Percentiles rank a stretch among this genome's conserved stretches.
phyloP scores from a whole-genome alignment of 768 basidiomycete species.

The Baorangia bicolor region DNA sequence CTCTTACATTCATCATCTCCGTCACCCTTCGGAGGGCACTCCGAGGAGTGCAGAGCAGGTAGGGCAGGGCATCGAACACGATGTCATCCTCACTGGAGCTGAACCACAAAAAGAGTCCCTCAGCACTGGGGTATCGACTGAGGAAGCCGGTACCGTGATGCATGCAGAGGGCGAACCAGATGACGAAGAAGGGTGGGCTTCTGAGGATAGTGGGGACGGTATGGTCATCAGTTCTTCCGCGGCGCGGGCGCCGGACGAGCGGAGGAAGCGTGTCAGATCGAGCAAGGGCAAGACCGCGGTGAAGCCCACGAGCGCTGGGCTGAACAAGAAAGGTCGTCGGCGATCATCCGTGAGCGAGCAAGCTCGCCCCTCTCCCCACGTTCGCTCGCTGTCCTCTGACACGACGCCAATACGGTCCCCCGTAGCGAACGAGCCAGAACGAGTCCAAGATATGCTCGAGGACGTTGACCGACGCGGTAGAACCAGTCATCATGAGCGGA shows the following conservation, averaged over 20 bases:
- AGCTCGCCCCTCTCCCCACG: not conserved
- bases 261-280: slow-evolving; percentile 28
- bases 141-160: slow-evolving; percentile 1
- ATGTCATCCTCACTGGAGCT: slow-evolving; percentile 15
- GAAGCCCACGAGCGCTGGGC: not conserved
- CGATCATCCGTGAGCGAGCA: slow-evolving; percentile 17
- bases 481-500: slow-evolving; percentile 15
- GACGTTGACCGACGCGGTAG: slow-evolving; percentile 24
- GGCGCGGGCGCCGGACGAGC: slow-evolving; percentile 5
- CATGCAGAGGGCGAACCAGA: slow-evolving; percentile 26
- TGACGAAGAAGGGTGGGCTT: slow-evolving; percentile 65
- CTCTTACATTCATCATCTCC: slow-evolving; percentile 13
- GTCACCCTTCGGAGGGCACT: slow-evolving; percentile 15
- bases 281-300: slow-evolving; percentile 16
- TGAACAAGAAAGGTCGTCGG: slow-evolving; percentile 11
- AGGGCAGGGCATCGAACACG: slow-evolving; percentile 16
- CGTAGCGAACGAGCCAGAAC: slow-evolving; percentile 6
- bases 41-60: slow-evolving; percentile 28
- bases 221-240: slow-evolving; percentile 7
- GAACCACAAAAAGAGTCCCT: slow-evolving; percentile 10
- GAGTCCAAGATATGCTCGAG: slow-evolving; percentile 1
- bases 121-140: not conserved
- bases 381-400: not conserved
- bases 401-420: not conserved
- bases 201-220: slow-evolving; percentile 45